Conservation (phyloP, 352 stramenopile genomes). For the Albugo laibachii region DNA sequence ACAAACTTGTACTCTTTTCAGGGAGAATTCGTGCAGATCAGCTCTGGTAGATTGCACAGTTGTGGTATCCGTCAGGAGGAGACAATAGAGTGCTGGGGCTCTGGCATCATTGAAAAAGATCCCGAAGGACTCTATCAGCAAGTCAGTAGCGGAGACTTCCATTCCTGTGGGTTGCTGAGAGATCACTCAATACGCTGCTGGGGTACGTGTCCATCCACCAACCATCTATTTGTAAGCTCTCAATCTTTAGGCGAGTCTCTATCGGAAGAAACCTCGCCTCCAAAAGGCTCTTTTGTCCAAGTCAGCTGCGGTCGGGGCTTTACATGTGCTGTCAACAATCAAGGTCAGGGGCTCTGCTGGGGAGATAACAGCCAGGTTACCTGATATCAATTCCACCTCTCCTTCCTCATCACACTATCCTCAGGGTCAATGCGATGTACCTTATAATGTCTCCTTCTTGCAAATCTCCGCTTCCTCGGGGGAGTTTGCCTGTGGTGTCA, state of each 20-base stretch:
- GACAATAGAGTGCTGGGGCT: conserved; percentile 59
- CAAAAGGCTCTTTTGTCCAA: conserved; percentile 42
- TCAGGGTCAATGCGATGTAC: conserved; percentile 30
- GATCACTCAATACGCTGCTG: conserved; percentile 59
- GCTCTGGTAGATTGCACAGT: conserved; percentile 41
- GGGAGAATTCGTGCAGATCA: conserved; percentile 66
- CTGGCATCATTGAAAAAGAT: conserved; percentile 19
- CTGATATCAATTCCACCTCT: not conserved
- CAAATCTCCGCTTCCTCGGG: conserved; percentile 44
- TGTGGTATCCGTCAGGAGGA: conserved; percentile 61
- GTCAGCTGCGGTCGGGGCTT: conserved; percentile 57
- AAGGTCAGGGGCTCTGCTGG: conserved; percentile 36
- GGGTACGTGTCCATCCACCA: conserved; percentile 12
- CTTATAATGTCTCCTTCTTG: conserved; percentile 17
- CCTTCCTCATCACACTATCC: not conserved
- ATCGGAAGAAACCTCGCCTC: conserved; percentile 3
- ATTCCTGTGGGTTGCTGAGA: conserved; percentile 63
- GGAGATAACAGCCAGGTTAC: conserved; percentile 30
- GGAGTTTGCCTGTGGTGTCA: conserved; percentile 48
- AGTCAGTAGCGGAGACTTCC: conserved; percentile 63
- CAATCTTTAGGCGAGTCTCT: not conserved
- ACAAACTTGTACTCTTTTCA: not conserved
- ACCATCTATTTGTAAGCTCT: not conserved
- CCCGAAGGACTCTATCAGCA: conserved; percentile 57
- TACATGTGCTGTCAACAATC: conserved; percentile 26